These are phyloP conservation scores for Coemansia nantahalensis DNA, from an alignment of 192 early-diverging fungal genomes.

Conservation along the genomic window DNA sequence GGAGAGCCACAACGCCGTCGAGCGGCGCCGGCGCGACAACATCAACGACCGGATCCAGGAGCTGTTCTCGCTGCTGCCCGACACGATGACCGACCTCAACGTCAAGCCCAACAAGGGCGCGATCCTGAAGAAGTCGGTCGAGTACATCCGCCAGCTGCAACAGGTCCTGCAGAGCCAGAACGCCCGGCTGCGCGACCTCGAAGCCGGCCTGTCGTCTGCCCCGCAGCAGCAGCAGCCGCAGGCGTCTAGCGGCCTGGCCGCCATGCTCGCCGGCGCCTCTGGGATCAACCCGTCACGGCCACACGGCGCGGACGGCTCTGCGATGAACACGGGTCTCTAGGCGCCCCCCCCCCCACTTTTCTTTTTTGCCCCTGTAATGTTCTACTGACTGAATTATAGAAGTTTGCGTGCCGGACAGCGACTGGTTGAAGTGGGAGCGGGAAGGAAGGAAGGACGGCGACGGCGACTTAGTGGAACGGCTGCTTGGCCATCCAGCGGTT, in stretches of 20 bases:
- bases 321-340: slow-evolving; percentile 44
- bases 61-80: slow-evolving; percentile 80
- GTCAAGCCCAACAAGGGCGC: slow-evolving; percentile 96
- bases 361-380: slow-evolving; percentile 2
- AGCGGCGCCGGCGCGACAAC: slow-evolving; percentile 91
- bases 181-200: slow-evolving; percentile 71
- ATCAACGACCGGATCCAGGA: slow-evolving; percentile 99
- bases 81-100: slow-evolving; percentile 65
- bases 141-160: slow-evolving; percentile 85
- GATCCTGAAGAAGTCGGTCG: slow-evolving; percentile 91
- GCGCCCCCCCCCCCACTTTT: slow-evolving; percentile 1
- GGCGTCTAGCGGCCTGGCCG: slow-evolving; percentile 40
- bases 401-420: no score
- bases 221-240: slow-evolving; percentile 23
- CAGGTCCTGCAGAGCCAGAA: slow-evolving; percentile 61
- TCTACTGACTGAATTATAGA: no score
- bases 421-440: no score
- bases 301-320: slow-evolving; percentile 16
- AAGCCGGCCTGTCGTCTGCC: slow-evolving; percentile 52
- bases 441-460: no score
- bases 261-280: slow-evolving; percentile 47
- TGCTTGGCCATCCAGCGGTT: slow-evolving; percentile 71
- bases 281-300: slow-evolving; percentile 22
- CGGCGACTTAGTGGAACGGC: slow-evolving; percentile 43
- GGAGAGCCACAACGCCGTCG: slow-evolving; percentile 98